These are phyloP conservation scores for Punctularia strigosozonata DNA, from an alignment of 768 basidiomycete species.

Conservation along the genomic window DNA sequence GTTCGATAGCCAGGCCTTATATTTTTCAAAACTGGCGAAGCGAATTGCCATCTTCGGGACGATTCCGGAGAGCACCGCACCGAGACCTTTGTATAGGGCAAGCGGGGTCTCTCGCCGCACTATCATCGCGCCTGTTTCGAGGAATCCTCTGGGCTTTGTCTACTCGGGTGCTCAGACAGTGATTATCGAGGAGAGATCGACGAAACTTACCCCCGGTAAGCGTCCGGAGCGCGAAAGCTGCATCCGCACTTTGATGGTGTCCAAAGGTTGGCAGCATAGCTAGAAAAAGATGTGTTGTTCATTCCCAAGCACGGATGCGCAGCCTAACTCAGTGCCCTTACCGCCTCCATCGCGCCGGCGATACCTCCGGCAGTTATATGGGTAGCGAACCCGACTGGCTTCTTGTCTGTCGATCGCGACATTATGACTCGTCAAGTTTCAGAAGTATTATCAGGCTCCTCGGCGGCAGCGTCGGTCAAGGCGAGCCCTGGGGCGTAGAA, in stretches of 20 bases:
- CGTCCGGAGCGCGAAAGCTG: conserved; percentile 81
- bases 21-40: conserved; percentile 94
- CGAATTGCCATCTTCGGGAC: conserved; percentile 99
- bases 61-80: conserved; percentile 92
- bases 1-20: conserved; percentile 76
- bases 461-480: no score
- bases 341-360: conserved; percentile 89
- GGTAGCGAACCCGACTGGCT: conserved; percentile 73
- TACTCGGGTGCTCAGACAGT: conserved; percentile 18
- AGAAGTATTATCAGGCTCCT: no score
- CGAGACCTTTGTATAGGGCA: conserved; percentile 95
- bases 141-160: conserved; percentile 88
- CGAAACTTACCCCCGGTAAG: conserved; percentile 64
- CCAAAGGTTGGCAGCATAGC: conserved; percentile 84
- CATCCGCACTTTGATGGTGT: conserved; percentile 99
- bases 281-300: no score
- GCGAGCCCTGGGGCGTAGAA: no score
- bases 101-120: conserved; percentile 85
- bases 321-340: conserved; percentile 14
- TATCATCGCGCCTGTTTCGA: conserved; percentile 85
- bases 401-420: conserved; percentile 27
- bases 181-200: background rate
- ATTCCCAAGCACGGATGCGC: no score
- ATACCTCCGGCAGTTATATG: conserved; percentile 93
- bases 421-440: no score